These are phyloP conservation scores for Solanum chacoense DNA, from an alignment of 305 asterid genomes.

Conservation along the genomic window DNA sequence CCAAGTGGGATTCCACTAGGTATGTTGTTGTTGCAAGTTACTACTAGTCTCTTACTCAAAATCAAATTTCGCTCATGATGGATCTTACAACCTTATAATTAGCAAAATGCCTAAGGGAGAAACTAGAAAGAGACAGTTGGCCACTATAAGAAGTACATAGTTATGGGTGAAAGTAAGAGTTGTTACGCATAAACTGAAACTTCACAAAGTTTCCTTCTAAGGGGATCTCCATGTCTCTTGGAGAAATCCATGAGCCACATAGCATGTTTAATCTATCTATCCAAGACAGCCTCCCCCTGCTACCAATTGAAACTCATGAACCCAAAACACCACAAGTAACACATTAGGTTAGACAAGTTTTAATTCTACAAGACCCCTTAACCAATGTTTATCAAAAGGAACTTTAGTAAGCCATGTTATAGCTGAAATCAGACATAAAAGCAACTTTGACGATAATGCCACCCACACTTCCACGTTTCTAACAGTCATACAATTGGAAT, in stretches of 20 bases:
- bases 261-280: background rate
- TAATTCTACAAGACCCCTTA: background rate
- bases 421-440: background rate
- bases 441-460: background rate
- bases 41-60: background rate
- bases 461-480: background rate
- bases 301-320: background rate
- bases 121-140: background rate
- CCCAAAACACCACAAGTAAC: background rate
- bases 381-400: background rate
- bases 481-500: background rate
- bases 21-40: background rate
- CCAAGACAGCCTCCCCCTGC: background rate
- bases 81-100: background rate
- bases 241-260: background rate
- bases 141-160: background rate
- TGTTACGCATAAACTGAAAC: background rate
- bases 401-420: background rate
- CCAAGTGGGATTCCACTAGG: background rate
- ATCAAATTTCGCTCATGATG: background rate
- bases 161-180: background rate
- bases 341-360: background rate
- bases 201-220: background rate
- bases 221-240: background rate
- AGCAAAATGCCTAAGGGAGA: background rate